Base-by-base conservation (phyloP, 1,284 basidiomycete species). In the Mycosarcoma maydis region DNA sequence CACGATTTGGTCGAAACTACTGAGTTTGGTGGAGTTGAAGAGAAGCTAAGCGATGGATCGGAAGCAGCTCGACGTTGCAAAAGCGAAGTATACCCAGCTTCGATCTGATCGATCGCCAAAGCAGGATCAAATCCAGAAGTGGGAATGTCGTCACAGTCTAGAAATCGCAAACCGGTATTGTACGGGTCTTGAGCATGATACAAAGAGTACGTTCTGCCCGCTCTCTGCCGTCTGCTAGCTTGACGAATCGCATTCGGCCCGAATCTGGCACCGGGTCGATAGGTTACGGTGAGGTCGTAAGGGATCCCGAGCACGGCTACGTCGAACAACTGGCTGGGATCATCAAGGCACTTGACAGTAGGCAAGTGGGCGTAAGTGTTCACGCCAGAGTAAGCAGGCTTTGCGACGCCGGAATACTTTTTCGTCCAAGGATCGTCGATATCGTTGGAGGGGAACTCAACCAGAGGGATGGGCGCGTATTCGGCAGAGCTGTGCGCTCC, bases 271-370 rank as follows among this genome's bases (percentile, higher is more conserved):
- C 72, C 69, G 2, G 69, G 72, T 27, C 72, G 59, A 33, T 68
- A 74, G 9, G 69, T 72, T n/a, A 72, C 69, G 0, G 64, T 65
- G 11, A 64, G 61, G 27, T 74, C 72, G 27, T 67, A 58, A 1
- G 72, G 72, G 22, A 72, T 65, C n/a, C 69, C 72, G 20, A 74
- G 51, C n/a, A 74, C 57, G 0, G 72, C 72, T 11, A 74, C 57
- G 42, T 74, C 72, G 38, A 68, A 72, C 0, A 46, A 48, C 42
- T 57, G 49, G n/a, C 40, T 22, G 3, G 59, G 48, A 19, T 72
- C 45, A 24, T 60, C 32, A 19, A 70, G 49, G 34, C 56, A 62
- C 11, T 53, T 59, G 4, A 55, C 48, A 1, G 59, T 67, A 8
- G 72, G 72, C 9, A 74, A 47, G 29, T 72, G 72, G 11, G 72